A percentile compares a stretch with the other conserved stretches of the same genome.
These are phyloP conservation scores for Marasmius oreades DNA, from an alignment of 1,284 basidiomycete genomes.

Conservation along the genomic window DNA sequence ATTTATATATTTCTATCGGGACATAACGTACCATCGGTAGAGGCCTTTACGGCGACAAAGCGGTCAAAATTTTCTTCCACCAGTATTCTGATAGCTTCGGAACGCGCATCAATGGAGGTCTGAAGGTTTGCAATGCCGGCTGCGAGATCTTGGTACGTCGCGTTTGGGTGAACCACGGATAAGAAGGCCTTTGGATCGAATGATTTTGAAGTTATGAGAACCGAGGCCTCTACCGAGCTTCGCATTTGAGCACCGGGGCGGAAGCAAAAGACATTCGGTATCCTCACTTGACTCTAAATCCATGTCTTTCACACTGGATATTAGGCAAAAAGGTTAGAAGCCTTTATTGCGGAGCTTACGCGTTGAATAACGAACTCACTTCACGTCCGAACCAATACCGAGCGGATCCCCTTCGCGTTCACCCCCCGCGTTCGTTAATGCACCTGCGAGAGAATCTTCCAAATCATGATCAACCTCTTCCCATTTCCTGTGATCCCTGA, in stretches of 20 bases:
- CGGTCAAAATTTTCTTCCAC: constrained; percentile 99
- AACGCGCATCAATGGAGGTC: constrained; percentile 80
- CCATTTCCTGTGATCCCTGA: constrained; percentile 54
- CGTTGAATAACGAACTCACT: constrained; percentile 42
- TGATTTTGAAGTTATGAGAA: constrained; percentile 86
- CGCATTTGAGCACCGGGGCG: neutral
- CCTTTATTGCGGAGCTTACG: neutral
- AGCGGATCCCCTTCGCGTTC: constrained; percentile 68
- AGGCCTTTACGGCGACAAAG: constrained; percentile 96
- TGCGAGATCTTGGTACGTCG: constrained; percentile 89
- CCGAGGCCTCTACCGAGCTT: constrained; percentile 59
- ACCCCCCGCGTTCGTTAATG: constrained; percentile 45
- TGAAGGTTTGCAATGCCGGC: constrained; percentile 72
- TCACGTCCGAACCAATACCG: constrained; percentile 57
- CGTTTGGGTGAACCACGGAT: constrained; percentile 91
- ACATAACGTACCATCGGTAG: constrained; percentile 78
- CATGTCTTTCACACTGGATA: constrained; percentile 57
- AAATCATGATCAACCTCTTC: constrained; percentile 78
- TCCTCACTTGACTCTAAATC: constrained; percentile 70
- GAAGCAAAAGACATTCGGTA: neutral
- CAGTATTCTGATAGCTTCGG: constrained; percentile 89
- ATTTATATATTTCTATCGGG: constrained; percentile 3
- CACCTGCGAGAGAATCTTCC: constrained; percentile 61
- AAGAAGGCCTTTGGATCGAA: constrained; percentile 97
- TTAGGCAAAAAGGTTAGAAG: constrained; percentile 10